These are phyloP conservation scores for Lecanoromycetidae sp. DNA, from an alignment of 2,329 filamentous ascomycete species.

Conservation along the genomic window DNA sequence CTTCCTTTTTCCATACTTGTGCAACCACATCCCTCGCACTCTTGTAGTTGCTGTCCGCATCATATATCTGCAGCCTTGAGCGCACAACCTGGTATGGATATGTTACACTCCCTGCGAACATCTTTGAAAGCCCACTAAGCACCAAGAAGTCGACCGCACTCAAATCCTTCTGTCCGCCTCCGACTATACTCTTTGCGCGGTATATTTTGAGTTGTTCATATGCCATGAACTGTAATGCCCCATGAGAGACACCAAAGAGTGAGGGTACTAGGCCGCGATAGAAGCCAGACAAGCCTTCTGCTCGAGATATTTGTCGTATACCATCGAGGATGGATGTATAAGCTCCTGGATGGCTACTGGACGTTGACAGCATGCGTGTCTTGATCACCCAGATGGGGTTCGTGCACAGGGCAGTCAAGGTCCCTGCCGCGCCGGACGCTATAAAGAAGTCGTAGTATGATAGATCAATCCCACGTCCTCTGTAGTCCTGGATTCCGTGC, in stretches of 20 bases:
- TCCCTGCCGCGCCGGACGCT: slow-evolving; percentile 55
- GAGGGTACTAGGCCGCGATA: slow-evolving; percentile 75
- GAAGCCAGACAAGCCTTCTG: slow-evolving; percentile 65
- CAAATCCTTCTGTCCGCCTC: slow-evolving; percentile 33
- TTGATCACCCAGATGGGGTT: slow-evolving; percentile 98
- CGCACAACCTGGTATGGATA: slow-evolving; percentile 93
- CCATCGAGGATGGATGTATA: slow-evolving; percentile 70
- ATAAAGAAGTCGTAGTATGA: slow-evolving; percentile 65
- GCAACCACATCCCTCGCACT: slow-evolving; percentile 58
- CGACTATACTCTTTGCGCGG: slow-evolving; percentile 38
- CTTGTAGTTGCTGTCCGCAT: slow-evolving; percentile 62
- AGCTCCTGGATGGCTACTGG: slow-evolving; percentile 59
- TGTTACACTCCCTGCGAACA: slow-evolving; percentile 77
- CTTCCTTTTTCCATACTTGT: slow-evolving; percentile 69
- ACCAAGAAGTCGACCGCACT: slow-evolving; percentile 66
- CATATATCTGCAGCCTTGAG: slow-evolving; percentile 77
- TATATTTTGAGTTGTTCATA: slow-evolving; percentile 67
- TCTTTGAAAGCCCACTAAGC: slow-evolving; percentile 68
- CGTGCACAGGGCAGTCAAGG: slow-evolving; percentile 67
- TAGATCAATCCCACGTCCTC: slow-evolving; percentile 35
- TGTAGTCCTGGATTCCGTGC: slow-evolving; percentile 35
- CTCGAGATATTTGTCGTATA: slow-evolving; percentile 49
- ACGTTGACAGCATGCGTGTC: slow-evolving; percentile 87
- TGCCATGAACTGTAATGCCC: slow-evolving; percentile 88
- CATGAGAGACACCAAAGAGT: slow-evolving; percentile 77